Base-by-base conservation (phyloP, 345 rosid genomes). In the Pistacia integerrima region DNA sequence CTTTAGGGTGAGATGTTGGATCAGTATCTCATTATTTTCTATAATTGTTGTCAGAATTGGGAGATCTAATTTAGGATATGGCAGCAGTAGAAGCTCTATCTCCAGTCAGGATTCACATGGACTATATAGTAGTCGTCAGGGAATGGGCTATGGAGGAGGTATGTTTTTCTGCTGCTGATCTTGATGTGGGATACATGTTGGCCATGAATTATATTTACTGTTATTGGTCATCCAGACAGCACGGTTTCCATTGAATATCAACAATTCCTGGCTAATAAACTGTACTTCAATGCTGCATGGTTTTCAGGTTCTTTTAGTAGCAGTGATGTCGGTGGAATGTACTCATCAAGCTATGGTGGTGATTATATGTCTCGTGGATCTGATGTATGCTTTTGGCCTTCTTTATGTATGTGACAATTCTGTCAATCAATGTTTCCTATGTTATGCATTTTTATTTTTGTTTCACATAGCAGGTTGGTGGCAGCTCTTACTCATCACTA, bases 51-150 rank as follows among this genome's bases (percentile, higher is more conserved):
- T 74, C 78, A 93, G 98, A 80, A 80, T 88, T 76, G 97, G 93
- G 62, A 90, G 98, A 85, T 88, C 97, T 68, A 89, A 81, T 82
- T 59, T 87, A 52, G 99, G 94, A 68, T 92, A 91, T 83, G 91
- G 97, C 54, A 77, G 93, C 85, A 87, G 97, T 89, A 87, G 98
- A 84, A 89, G 85, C 84, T 78, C 99, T 36, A 78, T 91, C 57
- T 84, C 94, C 59, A 84, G 87, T 81, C 93, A 93, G 73, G 98
- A 93, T 78, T 84, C 93, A 25, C 99, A 90, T 82, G 97, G 97
- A 48, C 83, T 86, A 22, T 92, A 92, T 76, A 80, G 85, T 78
- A 87, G 94, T 72, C 94, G 94, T 70, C 97, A 89, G 77, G 88
- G 94, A 64, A 90, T 90, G 91, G 87, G 88, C 69, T 92, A 93